phyloP scores from a whole-genome alignment of 768 basidiomycete genomes.

The Trametopsis cervina region DNA sequence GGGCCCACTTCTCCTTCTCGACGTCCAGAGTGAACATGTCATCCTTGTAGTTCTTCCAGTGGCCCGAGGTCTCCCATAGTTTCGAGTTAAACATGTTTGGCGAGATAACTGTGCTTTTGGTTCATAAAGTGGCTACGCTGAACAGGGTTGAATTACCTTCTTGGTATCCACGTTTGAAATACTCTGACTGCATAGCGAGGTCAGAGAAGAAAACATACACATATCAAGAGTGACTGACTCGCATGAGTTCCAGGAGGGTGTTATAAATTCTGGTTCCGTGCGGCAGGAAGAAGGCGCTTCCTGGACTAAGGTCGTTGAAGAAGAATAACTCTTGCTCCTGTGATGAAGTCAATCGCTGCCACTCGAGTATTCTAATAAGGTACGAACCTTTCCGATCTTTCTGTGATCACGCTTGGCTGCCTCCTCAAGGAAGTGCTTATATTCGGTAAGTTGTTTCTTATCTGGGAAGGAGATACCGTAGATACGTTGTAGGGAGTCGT shows the following conservation, averaged over 20 bases:
- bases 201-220: conserved; percentile 2
- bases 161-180: conserved; percentile 92
- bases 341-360: conserved; percentile 8
- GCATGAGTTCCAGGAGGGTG: conserved; percentile 82
- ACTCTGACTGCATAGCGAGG: conserved; percentile 58
- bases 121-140: background rate
- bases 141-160: conserved; percentile 51
- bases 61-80: conserved; percentile 97
- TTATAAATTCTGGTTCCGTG: conserved; percentile 98
- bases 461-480: conserved; percentile 99
- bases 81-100: conserved; percentile 97
- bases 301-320: conserved; percentile 95
- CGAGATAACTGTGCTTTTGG: conserved; percentile 70
- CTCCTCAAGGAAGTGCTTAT: conserved; percentile 93
- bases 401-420: conserved; percentile 98
- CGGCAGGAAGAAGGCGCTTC: conserved; percentile 94
- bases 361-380: background rate
- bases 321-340: conserved; percentile 97
- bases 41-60: conserved; percentile 97
- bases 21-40: conserved; percentile 95
- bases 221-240: conserved; percentile 42
- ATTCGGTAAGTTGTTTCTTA: conserved; percentile 88
- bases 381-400: conserved; percentile 77
- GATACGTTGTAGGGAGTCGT: conserved; percentile 92
- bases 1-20: conserved; percentile 93